These are phyloP conservation scores for Trebouxia sp. DNA, from an alignment of 139 green algal species.

Conservation along the genomic window DNA sequence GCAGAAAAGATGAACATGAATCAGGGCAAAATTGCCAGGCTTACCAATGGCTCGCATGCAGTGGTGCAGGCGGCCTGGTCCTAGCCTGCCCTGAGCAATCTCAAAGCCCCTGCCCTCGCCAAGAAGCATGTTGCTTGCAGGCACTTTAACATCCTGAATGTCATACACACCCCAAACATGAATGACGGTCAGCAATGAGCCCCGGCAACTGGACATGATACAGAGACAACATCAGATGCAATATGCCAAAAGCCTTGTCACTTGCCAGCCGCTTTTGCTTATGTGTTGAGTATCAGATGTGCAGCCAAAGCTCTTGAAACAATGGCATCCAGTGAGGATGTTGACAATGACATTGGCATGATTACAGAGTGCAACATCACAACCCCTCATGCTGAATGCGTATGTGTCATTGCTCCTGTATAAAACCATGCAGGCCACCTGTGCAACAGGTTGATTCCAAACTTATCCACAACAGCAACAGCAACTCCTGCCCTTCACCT, in stretches of 20 bases:
- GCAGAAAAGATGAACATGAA: background rate
- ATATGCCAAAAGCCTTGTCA: no score
- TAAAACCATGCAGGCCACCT: no score
- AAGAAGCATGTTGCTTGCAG: slow-evolving; percentile 61
- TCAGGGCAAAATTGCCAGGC: background rate
- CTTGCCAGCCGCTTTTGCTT: background rate
- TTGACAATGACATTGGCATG: no score
- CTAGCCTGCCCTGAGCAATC: slow-evolving; percentile 96
- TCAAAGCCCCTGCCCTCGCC: slow-evolving; percentile 96
- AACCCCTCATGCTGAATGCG: no score
- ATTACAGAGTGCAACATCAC: no score
- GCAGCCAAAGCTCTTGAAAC: no score
- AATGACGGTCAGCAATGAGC: background rate
- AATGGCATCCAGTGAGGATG: no score
- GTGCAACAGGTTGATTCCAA: no score
- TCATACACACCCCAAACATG: background rate
- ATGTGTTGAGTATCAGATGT: no score
- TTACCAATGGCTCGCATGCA: slow-evolving; percentile 93
- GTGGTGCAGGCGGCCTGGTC: slow-evolving; percentile 97
- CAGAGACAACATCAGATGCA: no score
- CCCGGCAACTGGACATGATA: background rate
- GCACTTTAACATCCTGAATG: slow-evolving; percentile 67
- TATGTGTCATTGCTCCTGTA: no score
- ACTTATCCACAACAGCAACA: background rate
- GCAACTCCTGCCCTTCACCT: background rate